Percentiles rank a stretch among this genome's conserved stretches.
Conservation (phyloP, 257 asterid genomes). For the Solanum etuberosum region DNA sequence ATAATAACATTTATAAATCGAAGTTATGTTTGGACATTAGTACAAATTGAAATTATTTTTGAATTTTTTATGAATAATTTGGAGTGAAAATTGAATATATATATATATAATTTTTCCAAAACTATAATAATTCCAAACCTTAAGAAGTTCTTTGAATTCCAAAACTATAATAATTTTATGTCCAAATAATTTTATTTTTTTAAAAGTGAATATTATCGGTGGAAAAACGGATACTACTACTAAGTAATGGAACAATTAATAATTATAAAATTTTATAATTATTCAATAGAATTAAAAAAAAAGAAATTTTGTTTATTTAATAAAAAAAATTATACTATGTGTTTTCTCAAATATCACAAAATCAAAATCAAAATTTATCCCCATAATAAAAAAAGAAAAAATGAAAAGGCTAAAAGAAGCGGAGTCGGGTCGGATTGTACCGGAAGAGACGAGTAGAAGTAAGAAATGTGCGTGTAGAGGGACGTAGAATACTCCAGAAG, state of each 20-base stretch:
- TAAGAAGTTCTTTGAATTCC: too few relatives aligned
- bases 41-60: too few relatives aligned
- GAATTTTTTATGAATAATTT: background rate
- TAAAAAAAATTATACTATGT: background rate
- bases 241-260: background rate
- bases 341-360: background rate
- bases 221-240: background rate
- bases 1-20: background rate
- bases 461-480: constrained; percentile 4
- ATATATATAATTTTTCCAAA: too few relatives aligned
- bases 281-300: background rate
- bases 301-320: background rate
- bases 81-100: background rate
- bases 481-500: constrained; percentile 29
- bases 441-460: background rate
- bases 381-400: background rate
- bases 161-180: background rate
- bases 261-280: background rate
- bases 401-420: background rate
- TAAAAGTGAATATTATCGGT: background rate
- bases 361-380: too few relatives aligned
- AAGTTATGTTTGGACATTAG: background rate
- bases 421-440: background rate
- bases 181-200: background rate
- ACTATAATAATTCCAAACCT: background rate